Percentiles rank a stretch among this genome's conserved stretches.
Evolutionary conservation across 2,329 filamentous ascomycete genomes (phyloP).

Genomic region (Shiraia bambusicola): DNA sequence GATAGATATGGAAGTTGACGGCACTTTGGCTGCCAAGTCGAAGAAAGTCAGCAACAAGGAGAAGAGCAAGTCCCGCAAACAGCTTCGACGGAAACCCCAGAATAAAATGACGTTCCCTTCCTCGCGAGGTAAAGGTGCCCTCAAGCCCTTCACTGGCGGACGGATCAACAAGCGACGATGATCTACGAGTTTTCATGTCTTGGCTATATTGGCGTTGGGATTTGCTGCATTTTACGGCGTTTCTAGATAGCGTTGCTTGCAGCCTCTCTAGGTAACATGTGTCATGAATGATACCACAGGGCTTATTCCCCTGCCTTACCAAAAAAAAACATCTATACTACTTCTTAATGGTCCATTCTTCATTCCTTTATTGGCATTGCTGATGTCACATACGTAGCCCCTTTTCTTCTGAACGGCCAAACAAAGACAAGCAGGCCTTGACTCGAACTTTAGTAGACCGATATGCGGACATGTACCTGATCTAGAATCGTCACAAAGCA

Average conservation of each 20-base stretch:
- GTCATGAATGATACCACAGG: slow-evolving; percentile 28
- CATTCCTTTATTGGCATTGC: background rate
- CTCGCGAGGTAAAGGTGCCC: slow-evolving; percentile 35
- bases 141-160: slow-evolving; percentile 38
- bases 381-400: too few relatives aligned
- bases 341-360: too few relatives aligned
- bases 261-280: slow-evolving; percentile 12
- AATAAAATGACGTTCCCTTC: slow-evolving; percentile 45
- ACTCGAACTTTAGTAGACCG: too few relatives aligned
- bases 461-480: too few relatives aligned
- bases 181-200: slow-evolving; percentile 15
- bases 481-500: too few relatives aligned
- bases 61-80: slow-evolving; percentile 40
- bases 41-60: slow-evolving; percentile 37
- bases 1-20: slow-evolving; percentile 46
- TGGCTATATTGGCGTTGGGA: slow-evolving; percentile 11
- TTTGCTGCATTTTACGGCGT: slow-evolving; percentile 29
- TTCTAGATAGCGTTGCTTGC: slow-evolving; percentile 17
- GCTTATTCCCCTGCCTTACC: slow-evolving; percentile 11
- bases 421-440: too few relatives aligned
- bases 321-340: too few relatives aligned
- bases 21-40: slow-evolving; percentile 14
- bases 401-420: too few relatives aligned
- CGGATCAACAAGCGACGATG: slow-evolving; percentile 32
- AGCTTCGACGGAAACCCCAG: slow-evolving; percentile 40